These are phyloP conservation scores for Metschnikowia colocasiae DNA, from an alignment of 805 yeast genomes.

Conservation along the genomic window DNA sequence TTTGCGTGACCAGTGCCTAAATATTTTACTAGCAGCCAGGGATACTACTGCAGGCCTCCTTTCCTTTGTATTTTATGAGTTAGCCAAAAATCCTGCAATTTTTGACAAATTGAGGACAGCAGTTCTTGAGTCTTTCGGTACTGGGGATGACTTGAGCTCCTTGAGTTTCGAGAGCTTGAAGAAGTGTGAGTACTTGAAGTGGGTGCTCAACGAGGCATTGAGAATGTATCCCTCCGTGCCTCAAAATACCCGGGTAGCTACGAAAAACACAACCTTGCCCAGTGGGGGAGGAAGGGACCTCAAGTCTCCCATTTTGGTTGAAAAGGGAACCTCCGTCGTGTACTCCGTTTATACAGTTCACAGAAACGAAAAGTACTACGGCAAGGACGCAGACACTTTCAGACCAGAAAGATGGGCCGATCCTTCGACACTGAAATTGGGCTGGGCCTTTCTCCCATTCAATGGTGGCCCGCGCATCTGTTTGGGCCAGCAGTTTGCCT, in stretches of 20 bases:
- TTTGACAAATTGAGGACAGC: conserved; percentile 37
- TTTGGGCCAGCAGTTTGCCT: conserved; percentile 25
- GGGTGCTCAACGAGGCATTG: conserved; percentile 46
- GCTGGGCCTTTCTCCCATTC: conserved; percentile 23
- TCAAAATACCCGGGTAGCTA: conserved; percentile 43
- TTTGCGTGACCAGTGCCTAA: conserved; percentile 49
- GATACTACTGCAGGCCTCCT: conserved; percentile 53
- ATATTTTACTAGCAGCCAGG: conserved; percentile 51
- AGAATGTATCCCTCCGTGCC: conserved; percentile 54
- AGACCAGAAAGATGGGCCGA: conserved; percentile 49
- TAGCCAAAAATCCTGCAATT: conserved; percentile 40
- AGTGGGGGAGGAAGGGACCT: conserved; percentile 47
- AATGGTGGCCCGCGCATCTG: conserved; percentile 25
- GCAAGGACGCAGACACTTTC: conserved; percentile 43
- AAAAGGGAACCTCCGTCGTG: conserved; percentile 41
- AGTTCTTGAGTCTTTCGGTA: conserved; percentile 31
- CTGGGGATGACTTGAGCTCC: conserved; percentile 34
- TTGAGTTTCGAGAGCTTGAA: conserved; percentile 48
- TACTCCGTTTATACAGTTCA: conserved; percentile 43
- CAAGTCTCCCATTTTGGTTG: conserved; percentile 35
- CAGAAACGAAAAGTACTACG: conserved; percentile 35
- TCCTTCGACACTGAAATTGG: conserved; percentile 15
- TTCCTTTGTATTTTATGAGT: conserved; percentile 43
- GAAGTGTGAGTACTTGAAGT: conserved; percentile 44
- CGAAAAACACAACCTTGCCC: conserved; percentile 46